Evolutionary conservation across 257 asterid genomes (phyloP), one percentile per base, ranked within the genome.

Genomic region (Cordia subcordata): DNA sequence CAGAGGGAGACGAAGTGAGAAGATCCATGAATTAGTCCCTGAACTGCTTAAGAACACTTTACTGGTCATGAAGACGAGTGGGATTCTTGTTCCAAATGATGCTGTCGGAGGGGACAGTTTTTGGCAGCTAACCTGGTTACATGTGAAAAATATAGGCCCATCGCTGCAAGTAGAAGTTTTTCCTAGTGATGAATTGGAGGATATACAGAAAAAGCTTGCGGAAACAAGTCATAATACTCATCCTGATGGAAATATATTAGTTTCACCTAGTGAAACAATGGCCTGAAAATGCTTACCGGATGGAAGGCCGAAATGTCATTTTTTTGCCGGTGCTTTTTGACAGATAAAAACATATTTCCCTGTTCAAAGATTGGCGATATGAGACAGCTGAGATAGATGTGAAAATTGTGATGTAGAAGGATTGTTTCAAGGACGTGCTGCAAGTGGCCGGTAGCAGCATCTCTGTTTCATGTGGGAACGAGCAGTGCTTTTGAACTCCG

Each of bases 91-190:
- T 17, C 96, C 90, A 0, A 65, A 72, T 16, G 82, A 80, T 71
- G 76, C 84, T 5, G 71, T 66, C 5, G 94, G 75, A 11, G 88
- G 80, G 50, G 90, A 82, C 72, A 84, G 83, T 76, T 71, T 92
- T 59, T 92, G 98, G 96, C 76, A 85, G 53, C 77, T 79, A 37
- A 92, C 96, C 14, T 92, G 98, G 98, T 58, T 75, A 75, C 93
- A 79, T 49, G 88, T 84, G 57, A 73, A 84, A 13, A 84, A 79
- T 54, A 78, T 92, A 21, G 74, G 79, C 49, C 94, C 96, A 8
- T 75, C 91, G 53, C 56, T 88, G 78, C 90, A 84, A 69, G 63
- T 57, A 17, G 94, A 92, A 68, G 83, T 84, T 47, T 92, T 88
- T 50, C 67, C 94, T 18, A 68, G 74, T 10, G 85, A 78, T 53